These are phyloP conservation scores for Malassezia sp. DNA, from an alignment of 1,284 basidiomycete species.

Conservation along the genomic window DNA sequence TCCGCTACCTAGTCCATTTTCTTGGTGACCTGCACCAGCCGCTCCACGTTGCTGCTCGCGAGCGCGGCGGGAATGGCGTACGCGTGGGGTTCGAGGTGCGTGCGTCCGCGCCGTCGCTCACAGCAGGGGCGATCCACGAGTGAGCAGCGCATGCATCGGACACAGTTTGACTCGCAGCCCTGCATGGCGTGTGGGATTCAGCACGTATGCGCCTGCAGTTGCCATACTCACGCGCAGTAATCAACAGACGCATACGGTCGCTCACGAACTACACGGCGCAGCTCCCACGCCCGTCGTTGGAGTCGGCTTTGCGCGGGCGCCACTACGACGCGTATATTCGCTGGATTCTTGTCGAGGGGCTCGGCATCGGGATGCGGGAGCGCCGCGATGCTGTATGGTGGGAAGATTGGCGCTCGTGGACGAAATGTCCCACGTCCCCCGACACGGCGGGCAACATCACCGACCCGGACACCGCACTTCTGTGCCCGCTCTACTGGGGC, in stretches of 20 bases:
- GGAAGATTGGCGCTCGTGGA: too few relatives aligned
- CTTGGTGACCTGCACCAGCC: constrained; percentile 84
- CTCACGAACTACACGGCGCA: constrained; percentile 64
- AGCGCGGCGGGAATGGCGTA: constrained; percentile 67
- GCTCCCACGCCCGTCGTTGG: constrained; percentile 57
- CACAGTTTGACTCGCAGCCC: constrained; percentile 49
- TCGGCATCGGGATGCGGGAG: constrained; percentile 33
- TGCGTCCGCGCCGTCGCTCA: too few relatives aligned
- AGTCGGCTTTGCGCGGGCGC: constrained; percentile 61
- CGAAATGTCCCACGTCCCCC: too few relatives aligned
- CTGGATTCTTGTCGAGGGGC: constrained; percentile 71
- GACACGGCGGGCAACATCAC: too few relatives aligned
- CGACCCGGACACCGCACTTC: neutral
- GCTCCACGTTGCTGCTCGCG: constrained; percentile 71
- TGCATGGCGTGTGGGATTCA: constrained; percentile 77
- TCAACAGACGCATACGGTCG: constrained; percentile 66
- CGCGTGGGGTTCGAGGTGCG: constrained; percentile 44
- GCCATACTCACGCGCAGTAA: too few relatives aligned
- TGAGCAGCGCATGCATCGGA: too few relatives aligned
- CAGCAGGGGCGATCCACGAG: too few relatives aligned
- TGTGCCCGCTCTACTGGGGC: neutral
- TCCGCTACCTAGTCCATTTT: constrained; percentile 82
- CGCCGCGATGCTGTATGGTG: too few relatives aligned
- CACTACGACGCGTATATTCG: constrained; percentile 82
- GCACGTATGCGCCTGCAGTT: too few relatives aligned